phyloP scores from a whole-genome alignment of 345 rosid genomes.

The Rhodamnia rubescens region DNA sequence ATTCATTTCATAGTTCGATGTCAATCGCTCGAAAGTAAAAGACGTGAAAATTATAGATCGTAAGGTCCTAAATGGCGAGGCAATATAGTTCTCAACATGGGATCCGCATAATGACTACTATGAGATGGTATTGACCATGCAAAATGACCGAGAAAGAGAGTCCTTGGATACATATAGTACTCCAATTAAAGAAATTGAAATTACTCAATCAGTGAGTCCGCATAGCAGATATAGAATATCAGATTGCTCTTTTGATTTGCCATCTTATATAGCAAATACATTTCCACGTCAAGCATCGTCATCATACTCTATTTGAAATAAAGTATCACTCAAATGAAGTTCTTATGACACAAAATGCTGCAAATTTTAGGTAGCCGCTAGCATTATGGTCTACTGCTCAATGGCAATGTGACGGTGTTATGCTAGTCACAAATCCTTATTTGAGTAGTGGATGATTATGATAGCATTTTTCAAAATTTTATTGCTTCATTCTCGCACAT shows the following conservation, averaged over 20 bases:
- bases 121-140: neutral
- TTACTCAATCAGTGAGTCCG: too few relatives aligned
- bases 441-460: too few relatives aligned
- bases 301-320: neutral
- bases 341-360: neutral
- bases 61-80: neutral
- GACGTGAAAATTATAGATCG: neutral
- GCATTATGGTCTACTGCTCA: too few relatives aligned
- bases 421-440: too few relatives aligned
- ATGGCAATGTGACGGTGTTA: too few relatives aligned
- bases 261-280: neutral
- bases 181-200: neutral
- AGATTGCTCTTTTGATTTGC: neutral
- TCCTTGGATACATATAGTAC: too few relatives aligned
- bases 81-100: neutral
- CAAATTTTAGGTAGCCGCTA: too few relatives aligned
- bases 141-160: neutral
- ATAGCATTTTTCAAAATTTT: neutral
- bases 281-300: neutral
- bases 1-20: neutral
- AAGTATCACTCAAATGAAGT: neutral
- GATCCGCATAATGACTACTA: neutral
- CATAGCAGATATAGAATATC: neutral
- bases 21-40: neutral
- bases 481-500: neutral